phyloP scores from a whole-genome alignment of 768 basidiomycete genomes.

The Phlebiopsis gigantea region DNA sequence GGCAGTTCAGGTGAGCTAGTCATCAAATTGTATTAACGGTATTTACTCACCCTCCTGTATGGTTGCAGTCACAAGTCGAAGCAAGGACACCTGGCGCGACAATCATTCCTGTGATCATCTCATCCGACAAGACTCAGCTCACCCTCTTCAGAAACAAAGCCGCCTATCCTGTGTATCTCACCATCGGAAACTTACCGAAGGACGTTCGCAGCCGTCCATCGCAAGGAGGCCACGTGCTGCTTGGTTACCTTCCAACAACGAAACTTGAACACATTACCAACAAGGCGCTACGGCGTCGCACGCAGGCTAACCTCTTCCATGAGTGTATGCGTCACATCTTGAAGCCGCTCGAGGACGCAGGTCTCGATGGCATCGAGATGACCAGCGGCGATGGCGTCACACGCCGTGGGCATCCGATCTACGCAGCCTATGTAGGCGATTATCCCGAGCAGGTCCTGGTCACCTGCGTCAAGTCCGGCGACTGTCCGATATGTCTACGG shows the following conservation, averaged over 20 bases:
- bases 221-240: conserved; percentile 11
- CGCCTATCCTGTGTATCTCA: conserved; percentile 15
- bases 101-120: conserved; percentile 13
- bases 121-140: conserved; percentile 10
- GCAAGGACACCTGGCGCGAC: conserved; percentile 5
- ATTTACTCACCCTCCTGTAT: conserved; percentile 2
- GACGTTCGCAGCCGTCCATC: conserved; percentile 15
- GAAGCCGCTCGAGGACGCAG: conserved; percentile 3
- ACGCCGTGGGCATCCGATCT: conserved; percentile 17
- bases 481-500: background rate
- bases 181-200: conserved; percentile 12
- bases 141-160: conserved; percentile 7
- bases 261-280: conserved; percentile 12
- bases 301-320: conserved; percentile 12
- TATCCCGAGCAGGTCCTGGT: conserved; percentile 8
- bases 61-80: conserved; percentile 10
- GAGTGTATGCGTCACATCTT: conserved; percentile 4
- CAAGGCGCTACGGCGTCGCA: background rate
- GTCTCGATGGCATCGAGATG: conserved; percentile 15
- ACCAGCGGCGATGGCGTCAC: conserved; percentile 16
- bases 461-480: background rate
- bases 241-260: conserved; percentile 18
- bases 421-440: conserved; percentile 13
- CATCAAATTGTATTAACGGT: background rate
- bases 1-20: conserved; percentile 28